Percentiles rank a stretch among this genome's conserved stretches.
Conservation (phyloP, 352 stramenopile species). For the Phytopythium aichiense region DNA sequence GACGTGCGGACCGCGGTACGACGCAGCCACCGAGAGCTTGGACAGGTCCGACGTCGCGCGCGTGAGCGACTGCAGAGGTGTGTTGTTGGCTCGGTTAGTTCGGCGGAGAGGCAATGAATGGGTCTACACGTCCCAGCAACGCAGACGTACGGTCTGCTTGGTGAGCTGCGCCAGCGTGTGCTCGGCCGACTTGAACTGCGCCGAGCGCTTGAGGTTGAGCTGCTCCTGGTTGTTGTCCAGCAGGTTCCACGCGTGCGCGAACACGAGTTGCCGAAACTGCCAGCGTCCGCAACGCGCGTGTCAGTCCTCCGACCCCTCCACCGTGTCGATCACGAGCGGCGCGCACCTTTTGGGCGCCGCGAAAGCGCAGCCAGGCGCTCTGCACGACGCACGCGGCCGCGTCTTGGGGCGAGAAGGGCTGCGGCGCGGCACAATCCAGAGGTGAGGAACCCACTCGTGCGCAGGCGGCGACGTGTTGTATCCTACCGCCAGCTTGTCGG, state of each 20-base stretch:
- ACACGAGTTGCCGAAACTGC: slow-evolving; percentile 79
- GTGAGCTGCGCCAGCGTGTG: slow-evolving; percentile 75
- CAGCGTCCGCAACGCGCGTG: neutral
- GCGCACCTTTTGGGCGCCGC: slow-evolving; percentile 64
- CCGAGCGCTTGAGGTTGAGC: slow-evolving; percentile 82
- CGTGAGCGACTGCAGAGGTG: slow-evolving; percentile 23
- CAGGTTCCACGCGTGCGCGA: slow-evolving; percentile 85
- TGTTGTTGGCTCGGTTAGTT: neutral
- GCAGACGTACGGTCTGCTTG: slow-evolving; percentile 47
- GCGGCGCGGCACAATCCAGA: neutral
- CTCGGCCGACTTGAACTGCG: slow-evolving; percentile 82
- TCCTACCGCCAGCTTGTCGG: slow-evolving; percentile 53
- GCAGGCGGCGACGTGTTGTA: slow-evolving; percentile 12
- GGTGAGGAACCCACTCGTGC: neutral
- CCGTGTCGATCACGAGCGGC: neutral
- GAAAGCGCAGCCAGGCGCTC: slow-evolving; percentile 63
- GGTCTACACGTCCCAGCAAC: neutral
- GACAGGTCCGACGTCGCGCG: slow-evolving; percentile 56
- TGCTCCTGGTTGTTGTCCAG: slow-evolving; percentile 90
- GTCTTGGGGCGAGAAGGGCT: slow-evolving; percentile 80
- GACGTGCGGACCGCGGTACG: slow-evolving; percentile 78
- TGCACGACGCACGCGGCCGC: slow-evolving; percentile 73
- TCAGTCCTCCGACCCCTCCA: neutral
- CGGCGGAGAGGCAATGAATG: neutral
- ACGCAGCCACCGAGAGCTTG: slow-evolving; percentile 40